Conservation (phyloP, 1,284 basidiomycete genomes). For the Trichosporon coremiiforme region DNA sequence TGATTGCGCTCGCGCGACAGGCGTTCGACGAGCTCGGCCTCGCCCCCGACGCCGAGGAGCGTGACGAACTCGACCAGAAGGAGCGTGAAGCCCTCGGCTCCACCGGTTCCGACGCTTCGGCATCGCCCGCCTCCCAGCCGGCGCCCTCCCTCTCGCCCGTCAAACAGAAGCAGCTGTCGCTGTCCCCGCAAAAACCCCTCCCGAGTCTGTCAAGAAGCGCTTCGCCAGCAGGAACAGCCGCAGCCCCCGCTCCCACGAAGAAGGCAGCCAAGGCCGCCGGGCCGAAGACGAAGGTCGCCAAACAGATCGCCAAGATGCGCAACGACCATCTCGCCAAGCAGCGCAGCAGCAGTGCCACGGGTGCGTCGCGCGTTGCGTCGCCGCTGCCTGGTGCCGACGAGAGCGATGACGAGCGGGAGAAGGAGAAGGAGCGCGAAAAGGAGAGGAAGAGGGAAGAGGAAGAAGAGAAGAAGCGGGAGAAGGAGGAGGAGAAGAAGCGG, state of each 20-base stretch:
- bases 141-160: background rate
- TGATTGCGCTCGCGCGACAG: conserved; percentile 42
- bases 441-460: background rate
- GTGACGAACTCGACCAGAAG: conserved; percentile 44
- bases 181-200: background rate
- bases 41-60: conserved; percentile 43
- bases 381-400: background rate
- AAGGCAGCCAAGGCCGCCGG: conserved; percentile 22
- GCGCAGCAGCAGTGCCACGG: background rate
- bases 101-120: conserved; percentile 4
- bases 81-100: conserved; percentile 37
- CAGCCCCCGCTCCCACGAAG: conserved; percentile 16
- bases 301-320: conserved; percentile 41
- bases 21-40: conserved; percentile 51
- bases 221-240: conserved; percentile 19
- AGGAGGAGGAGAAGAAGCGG: conserved; percentile 1
- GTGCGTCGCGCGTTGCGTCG: conserved; percentile 5
- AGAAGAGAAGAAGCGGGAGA: background rate
- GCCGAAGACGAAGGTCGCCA: conserved; percentile 35
- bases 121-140: background rate
- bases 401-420: conserved; percentile 12
- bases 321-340: conserved; percentile 32
- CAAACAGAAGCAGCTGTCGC: background rate
- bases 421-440: conserved; percentile 15
- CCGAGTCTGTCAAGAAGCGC: conserved; percentile 18